Conservation (phyloP, 345 rosid species). For the Sisymbrium irio region DNA sequence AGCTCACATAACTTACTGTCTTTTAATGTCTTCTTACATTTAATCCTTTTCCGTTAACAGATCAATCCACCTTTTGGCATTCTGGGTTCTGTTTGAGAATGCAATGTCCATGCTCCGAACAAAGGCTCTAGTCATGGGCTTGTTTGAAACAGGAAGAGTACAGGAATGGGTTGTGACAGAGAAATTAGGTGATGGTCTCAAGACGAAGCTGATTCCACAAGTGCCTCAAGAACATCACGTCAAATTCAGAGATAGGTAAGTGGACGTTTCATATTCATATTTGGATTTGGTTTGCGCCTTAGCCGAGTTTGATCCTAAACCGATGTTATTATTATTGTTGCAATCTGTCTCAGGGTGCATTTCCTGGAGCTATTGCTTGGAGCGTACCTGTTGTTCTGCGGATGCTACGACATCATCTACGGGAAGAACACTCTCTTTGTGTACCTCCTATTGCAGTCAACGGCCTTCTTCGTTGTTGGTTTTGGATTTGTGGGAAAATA, state of each 20-base stretch:
- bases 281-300: not conserved
- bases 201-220: conserved; percentile 44
- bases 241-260: conserved; percentile 65
- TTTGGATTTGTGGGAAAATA: conserved; percentile 72
- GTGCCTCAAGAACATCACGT: conserved; percentile 43
- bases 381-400: conserved; percentile 67
- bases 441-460: conserved; percentile 61
- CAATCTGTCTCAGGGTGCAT: conserved; percentile 44
- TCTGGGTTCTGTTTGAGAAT: conserved; percentile 56
- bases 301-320: not conserved
- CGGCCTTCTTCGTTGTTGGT: conserved; percentile 74
- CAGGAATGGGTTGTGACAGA: conserved; percentile 74
- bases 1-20: not conserved
- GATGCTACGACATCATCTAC: conserved; percentile 58
- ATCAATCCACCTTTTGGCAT: conserved; percentile 51
- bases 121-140: conserved; percentile 50
- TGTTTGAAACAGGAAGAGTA: conserved; percentile 49
- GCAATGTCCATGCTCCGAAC: conserved; percentile 50
- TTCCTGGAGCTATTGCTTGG: conserved; percentile 68
- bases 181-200: conserved; percentile 74
- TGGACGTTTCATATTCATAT: not conserved
- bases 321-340: not conserved
- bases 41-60: conserved; percentile 12
- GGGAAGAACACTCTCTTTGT: conserved; percentile 70
- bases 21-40: not conserved